These are phyloP conservation scores for Nissolia schottii DNA, from an alignment of 306 rosid species.

Conservation along the genomic window DNA sequence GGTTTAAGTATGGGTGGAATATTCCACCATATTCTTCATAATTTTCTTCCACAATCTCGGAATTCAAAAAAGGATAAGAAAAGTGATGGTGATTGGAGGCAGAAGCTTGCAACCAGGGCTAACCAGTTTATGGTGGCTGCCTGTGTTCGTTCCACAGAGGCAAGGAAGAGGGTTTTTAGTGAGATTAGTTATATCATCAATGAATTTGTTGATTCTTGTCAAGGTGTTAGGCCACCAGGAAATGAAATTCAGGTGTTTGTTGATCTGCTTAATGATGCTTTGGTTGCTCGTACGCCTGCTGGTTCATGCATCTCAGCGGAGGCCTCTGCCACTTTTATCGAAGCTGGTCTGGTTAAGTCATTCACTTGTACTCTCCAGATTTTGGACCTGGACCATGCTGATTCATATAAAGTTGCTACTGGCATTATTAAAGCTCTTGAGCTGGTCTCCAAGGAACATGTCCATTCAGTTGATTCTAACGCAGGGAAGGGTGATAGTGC, in stretches of 20 bases:
- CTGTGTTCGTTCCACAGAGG: constrained; percentile 92
- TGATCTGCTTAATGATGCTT: constrained; percentile 84
- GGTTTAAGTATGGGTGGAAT: constrained; percentile 66
- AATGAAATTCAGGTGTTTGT: constrained; percentile 63
- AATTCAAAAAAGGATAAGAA: constrained; percentile 77
- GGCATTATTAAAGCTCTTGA: constrained; percentile 91
- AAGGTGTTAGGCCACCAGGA: constrained; percentile 58
- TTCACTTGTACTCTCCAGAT: constrained; percentile 71
- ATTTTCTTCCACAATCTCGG: constrained; percentile 67
- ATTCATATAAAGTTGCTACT: constrained; percentile 85
- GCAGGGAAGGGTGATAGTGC: constrained; percentile 60
- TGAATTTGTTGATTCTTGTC: constrained; percentile 68
- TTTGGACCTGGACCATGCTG: constrained; percentile 85
- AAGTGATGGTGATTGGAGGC: constrained; percentile 93
- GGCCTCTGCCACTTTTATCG: constrained; percentile 85
- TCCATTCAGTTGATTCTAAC: constrained; percentile 68
- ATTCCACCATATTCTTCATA: constrained; percentile 81
- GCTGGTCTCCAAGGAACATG: constrained; percentile 85
- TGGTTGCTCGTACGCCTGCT: constrained; percentile 89
- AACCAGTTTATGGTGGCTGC: constrained; percentile 91
- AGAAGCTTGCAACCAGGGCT: constrained; percentile 86
- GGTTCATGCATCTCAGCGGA: constrained; percentile 82
- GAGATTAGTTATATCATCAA: constrained; percentile 69
- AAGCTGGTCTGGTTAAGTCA: constrained; percentile 79
- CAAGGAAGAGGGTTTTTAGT: constrained; percentile 73